Evolutionary conservation across 208 protist species (phyloP), one percentile per base, ranked within the genome.

Genomic region (Trypanosomatidae sp.): DNA sequence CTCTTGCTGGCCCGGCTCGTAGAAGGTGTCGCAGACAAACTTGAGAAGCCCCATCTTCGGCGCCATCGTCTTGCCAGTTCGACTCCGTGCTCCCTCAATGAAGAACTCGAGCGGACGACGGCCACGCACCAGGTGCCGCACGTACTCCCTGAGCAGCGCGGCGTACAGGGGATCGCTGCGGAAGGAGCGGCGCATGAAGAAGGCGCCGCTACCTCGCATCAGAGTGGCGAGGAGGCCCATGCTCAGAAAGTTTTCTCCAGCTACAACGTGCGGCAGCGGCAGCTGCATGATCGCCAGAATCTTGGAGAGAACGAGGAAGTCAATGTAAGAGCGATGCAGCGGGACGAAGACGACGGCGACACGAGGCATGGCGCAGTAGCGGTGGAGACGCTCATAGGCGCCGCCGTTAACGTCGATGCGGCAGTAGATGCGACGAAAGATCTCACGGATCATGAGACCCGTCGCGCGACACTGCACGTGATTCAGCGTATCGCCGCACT

Each of bases 31-130:
- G 22, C 78, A 81, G 60, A 97, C 82, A 58, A 95, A 95, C 69
- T 95, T 96, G 52, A 98, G 86, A n/a, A 98, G 88, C 44, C 95
- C 95, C 55, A 97, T 68, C 78, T 95, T 98, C 3, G 95, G 95
- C 55, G 67, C 55, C 77, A 95, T 84, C 58, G 86, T 96, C 73
- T 97, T 98, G 47, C 92, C 92, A 1, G 87, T 93, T 55, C 95
- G 87, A 67, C 90, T 96, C 30, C 93, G 88, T 58, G 81, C 89
- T 49, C 91, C 93, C 71, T 97, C 92, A 59, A 96, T 95, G 80
- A 97, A 98, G 68, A 98, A 98, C 80, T 98, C 91, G 2, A 97
- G 50, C 50, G 82, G 73, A 44, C 82, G 83, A 12, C 78, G 68
- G 33, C 78, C 73, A 47, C 79, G 78, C 44, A 94, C 84, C 13